These are phyloP conservation scores for Eucalyptus albens DNA, from an alignment of 345 rosid species.

Conservation along the genomic window DNA sequence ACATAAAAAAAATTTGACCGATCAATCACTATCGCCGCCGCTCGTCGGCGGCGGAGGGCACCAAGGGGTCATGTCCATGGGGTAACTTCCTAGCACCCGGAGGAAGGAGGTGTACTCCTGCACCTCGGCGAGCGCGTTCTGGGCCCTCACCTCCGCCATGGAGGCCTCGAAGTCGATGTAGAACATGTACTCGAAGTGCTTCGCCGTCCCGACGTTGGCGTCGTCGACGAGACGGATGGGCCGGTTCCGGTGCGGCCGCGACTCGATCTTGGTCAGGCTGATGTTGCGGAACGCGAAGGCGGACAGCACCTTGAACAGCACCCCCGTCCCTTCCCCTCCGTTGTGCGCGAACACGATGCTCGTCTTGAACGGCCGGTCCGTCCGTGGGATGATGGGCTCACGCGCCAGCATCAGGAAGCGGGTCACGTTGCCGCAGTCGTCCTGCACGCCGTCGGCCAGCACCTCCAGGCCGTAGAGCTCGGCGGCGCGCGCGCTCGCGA, in stretches of 20 bases:
- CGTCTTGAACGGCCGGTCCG: conserved; percentile 91
- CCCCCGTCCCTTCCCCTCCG: conserved; percentile 85
- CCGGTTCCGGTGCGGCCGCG: conserved; percentile 78
- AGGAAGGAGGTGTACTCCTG: conserved; percentile 97
- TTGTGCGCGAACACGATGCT: conserved; percentile 98
- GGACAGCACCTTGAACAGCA: conserved; percentile 79
- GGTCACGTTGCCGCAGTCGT: conserved; percentile 85
- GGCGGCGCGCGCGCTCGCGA: conserved; percentile 92
- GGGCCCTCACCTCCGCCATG: conserved; percentile 91
- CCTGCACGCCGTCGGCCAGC: conserved; percentile 83
- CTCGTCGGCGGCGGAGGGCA: conserved; percentile 22
- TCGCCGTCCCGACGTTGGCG: conserved; percentile 65
- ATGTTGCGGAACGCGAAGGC: conserved; percentile 94
- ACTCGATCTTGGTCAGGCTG: conserved; percentile 83
- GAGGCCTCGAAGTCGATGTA: conserved; percentile 94
- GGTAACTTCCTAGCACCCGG: conserved; percentile 94
- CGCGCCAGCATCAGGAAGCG: conserved; percentile 94
- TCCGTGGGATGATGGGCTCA: conserved; percentile 91
- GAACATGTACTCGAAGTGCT: conserved; percentile 88
- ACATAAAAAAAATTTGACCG: background rate
- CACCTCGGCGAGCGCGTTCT: conserved; percentile 95
- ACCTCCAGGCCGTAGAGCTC: conserved; percentile 73
- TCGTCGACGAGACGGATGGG: conserved; percentile 77
- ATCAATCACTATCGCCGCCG: background rate
- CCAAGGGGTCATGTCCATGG: conserved; percentile 99